A percentile compares a stretch with the other conserved stretches of the same genome.
These are phyloP conservation scores for Phytophthora syringae DNA, from an alignment of 352 stramenopile genomes.

Conservation along the genomic window DNA sequence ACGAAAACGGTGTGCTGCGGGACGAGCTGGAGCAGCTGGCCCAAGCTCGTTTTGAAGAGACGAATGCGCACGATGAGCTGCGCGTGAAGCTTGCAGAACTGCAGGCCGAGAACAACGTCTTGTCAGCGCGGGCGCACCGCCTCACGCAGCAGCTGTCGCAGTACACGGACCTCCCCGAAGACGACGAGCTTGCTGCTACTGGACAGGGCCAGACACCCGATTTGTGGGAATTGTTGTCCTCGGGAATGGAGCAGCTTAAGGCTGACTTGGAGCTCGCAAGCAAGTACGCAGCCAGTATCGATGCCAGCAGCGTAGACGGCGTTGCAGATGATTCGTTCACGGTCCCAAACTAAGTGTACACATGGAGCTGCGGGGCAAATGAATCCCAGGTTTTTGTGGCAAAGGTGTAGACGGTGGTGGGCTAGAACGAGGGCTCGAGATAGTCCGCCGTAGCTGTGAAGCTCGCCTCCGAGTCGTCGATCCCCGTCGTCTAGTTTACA, in stretches of 20 bases:
- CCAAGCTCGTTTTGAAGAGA: constrained; percentile 68
- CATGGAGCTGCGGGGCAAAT: constrained; percentile 11
- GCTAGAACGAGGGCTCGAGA: constrained; percentile 8
- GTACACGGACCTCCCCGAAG: constrained; percentile 81
- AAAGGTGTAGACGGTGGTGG: constrained; percentile 28
- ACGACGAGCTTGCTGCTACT: constrained; percentile 59
- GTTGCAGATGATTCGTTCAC: constrained; percentile 65
- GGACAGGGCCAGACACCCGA: constrained; percentile 70
- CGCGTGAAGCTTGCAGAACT: constrained; percentile 77
- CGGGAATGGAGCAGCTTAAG: constrained; percentile 91
- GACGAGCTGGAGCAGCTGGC: constrained; percentile 72
- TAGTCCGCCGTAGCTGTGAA: constrained; percentile 3
- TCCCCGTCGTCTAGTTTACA: constrained; percentile 22
- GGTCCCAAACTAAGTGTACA: constrained; percentile 52
- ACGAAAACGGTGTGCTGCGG: constrained; percentile 65
- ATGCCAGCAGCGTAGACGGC: constrained; percentile 53
- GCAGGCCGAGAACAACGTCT: constrained; percentile 87
- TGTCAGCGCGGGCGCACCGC: constrained; percentile 76
- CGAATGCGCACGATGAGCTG: constrained; percentile 70
- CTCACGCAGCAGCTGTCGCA: constrained; percentile 85
- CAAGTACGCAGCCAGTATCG: constrained; percentile 88
- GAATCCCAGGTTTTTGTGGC: constrained; percentile 29
- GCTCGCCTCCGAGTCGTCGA: constrained; percentile 2
- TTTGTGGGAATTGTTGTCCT: constrained; percentile 86
- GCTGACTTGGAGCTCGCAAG: constrained; percentile 85